A percentile compares a stretch with the other conserved stretches of the same genome.
Conservation (phyloP, 257 asterid genomes). For the Echites panduratus region DNA sequence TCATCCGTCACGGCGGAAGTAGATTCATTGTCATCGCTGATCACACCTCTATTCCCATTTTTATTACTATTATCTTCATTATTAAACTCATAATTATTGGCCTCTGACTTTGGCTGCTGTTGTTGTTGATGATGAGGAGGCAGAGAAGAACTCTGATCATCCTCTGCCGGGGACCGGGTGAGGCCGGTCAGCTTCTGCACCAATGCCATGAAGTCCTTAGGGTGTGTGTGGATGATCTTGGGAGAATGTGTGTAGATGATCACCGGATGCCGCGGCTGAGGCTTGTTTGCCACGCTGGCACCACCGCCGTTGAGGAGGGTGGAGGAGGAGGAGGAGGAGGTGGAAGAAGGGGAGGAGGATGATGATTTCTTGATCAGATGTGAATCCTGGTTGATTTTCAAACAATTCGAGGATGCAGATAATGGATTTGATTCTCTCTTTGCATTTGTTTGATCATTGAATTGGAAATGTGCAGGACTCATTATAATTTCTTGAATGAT, state of each 20-base stretch:
- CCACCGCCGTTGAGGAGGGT: not conserved
- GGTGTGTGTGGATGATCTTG: slow-evolving; percentile 29
- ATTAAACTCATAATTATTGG: not conserved
- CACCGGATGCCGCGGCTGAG: slow-evolving; percentile 31
- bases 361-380: slow-evolving; percentile 29
- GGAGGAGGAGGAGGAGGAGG: slow-evolving; percentile 13
- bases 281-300: not conserved
- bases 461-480: slow-evolving; percentile 16
- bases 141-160: not conserved
- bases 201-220: slow-evolving; percentile 38
- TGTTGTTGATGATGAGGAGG: not conserved
- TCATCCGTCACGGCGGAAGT: slow-evolving; percentile 26
- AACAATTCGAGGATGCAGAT: not conserved
- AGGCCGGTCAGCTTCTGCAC: slow-evolving; percentile 44
- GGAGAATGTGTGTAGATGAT: slow-evolving; percentile 44
- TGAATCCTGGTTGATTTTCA: slow-evolving; percentile 28
- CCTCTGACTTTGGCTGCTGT: not conserved
- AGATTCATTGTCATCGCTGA: slow-evolving; percentile 25
- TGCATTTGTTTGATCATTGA: slow-evolving; percentile 14
- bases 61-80: not conserved
- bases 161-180: slow-evolving; percentile 23
- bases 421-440: slow-evolving; percentile 18
- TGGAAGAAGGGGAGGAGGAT: not conserved
- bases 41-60: not conserved
- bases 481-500: slow-evolving; percentile 1